phyloP scores from a whole-genome alignment of 2,329 filamentous ascomycete species.

The Aureobasidium musti region DNA sequence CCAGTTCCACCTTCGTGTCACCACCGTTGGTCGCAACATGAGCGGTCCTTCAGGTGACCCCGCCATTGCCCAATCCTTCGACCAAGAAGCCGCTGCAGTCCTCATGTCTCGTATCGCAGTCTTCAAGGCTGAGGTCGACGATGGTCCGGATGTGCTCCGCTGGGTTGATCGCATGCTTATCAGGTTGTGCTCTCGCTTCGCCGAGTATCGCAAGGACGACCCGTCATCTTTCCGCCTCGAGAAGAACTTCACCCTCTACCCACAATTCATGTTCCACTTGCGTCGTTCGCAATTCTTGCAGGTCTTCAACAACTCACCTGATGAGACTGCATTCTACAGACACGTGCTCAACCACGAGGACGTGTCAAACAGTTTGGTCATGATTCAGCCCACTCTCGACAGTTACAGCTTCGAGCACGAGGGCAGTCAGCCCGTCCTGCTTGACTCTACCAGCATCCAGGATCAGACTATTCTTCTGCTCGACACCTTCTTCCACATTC shows the following conservation, averaged over 20 bases:
- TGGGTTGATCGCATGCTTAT: slow-evolving; percentile 99
- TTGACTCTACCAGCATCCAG: slow-evolving; percentile 96
- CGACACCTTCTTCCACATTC: slow-evolving; percentile 98
- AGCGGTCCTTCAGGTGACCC: slow-evolving; percentile 94
- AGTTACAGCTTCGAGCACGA: slow-evolving; percentile 98
- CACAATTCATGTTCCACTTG: slow-evolving; percentile 99
- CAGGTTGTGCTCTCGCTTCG: slow-evolving; percentile 90
- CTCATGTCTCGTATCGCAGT: slow-evolving; percentile 99
- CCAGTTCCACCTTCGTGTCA: slow-evolving; percentile 93
- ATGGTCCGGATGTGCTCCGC: slow-evolving; percentile 94
- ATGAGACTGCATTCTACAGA: slow-evolving; percentile 98
- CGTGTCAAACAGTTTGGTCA: slow-evolving; percentile 92
- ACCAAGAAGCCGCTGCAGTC: slow-evolving; percentile 95
- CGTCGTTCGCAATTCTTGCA: slow-evolving; percentile 96
- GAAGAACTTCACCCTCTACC: slow-evolving; percentile 98
- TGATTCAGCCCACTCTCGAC: slow-evolving; percentile 98
- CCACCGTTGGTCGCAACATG: slow-evolving; percentile 85
- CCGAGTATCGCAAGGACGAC: slow-evolving; percentile 97
- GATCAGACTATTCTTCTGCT: slow-evolving; percentile 89
- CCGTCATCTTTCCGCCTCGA: slow-evolving; percentile 94
- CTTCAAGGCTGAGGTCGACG: slow-evolving; percentile 97
- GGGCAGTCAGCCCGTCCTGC: slow-evolving; percentile 84
- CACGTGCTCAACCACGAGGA: slow-evolving; percentile 98
- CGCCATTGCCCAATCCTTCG: slow-evolving; percentile 93
- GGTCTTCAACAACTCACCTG: slow-evolving; percentile 98